Percentiles rank a stretch among this genome's conserved stretches.
These are phyloP conservation scores for Populus hybrid DNA, from an alignment of 441 rosid species.

Conservation along the genomic window DNA sequence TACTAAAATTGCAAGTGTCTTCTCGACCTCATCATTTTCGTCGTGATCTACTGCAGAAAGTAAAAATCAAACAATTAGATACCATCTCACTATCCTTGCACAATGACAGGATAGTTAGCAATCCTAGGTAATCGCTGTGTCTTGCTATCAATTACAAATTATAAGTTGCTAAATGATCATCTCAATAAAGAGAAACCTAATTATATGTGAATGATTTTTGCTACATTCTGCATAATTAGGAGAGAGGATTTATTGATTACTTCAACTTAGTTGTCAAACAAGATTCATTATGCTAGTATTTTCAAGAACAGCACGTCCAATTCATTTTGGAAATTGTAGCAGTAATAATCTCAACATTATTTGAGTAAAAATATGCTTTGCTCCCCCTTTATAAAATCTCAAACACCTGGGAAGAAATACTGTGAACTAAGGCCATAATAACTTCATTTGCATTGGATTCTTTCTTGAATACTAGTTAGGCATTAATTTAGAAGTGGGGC, in stretches of 20 bases:
- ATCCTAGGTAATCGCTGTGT: not conserved
- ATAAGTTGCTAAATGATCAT: not conserved
- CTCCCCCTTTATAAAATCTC: not conserved
- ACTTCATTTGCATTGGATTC: constrained; percentile 28
- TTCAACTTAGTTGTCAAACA: no score
- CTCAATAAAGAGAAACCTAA: not conserved
- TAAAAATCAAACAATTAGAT: not conserved
- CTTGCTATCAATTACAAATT: not conserved
- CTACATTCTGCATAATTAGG: not conserved
- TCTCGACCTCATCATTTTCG: constrained; percentile 55
- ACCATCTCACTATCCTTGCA: not conserved
- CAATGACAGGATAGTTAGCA: not conserved
- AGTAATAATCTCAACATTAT: not conserved
- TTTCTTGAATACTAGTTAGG: constrained; percentile 7
- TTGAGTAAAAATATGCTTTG: not conserved
- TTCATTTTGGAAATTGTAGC: not conserved
- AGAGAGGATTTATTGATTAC: not conserved
- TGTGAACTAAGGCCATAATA: constrained; percentile 1
- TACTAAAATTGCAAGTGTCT: constrained; percentile 73
- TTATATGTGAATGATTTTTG: not conserved
- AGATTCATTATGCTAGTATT: not conserved
- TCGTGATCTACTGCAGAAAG: constrained; percentile 20
- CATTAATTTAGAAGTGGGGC: constrained; percentile 4
- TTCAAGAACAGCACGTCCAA: not conserved
- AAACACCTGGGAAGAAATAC: not conserved